These are phyloP conservation scores for Cutaneotrichosporon sp. DNA, from an alignment of 1,284 basidiomycete genomes.

Conservation along the genomic window DNA sequence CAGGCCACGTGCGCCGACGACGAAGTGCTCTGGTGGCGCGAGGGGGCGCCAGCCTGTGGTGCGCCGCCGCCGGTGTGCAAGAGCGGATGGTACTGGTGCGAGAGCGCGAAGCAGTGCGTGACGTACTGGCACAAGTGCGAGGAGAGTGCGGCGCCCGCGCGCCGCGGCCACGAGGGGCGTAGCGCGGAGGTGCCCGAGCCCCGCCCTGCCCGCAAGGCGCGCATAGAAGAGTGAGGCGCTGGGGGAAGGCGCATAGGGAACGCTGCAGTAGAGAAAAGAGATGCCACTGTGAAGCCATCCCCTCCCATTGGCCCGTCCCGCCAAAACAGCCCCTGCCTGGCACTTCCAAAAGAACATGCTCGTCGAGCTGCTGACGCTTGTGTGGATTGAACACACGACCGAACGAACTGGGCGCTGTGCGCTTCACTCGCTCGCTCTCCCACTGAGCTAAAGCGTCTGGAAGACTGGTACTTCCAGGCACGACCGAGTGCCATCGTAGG, in stretches of 20 bases:
- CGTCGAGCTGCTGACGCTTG: neutral
- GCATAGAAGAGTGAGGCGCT: neutral
- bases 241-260: neutral
- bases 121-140: neutral
- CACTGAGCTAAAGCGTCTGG: neutral
- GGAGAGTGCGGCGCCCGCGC: neutral
- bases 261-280: neutral
- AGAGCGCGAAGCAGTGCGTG: neutral
- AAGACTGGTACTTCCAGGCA: too few species aligned
- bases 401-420: neutral
- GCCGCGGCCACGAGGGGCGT: too few species aligned
- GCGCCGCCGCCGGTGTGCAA: too few species aligned
- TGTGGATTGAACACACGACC: conserved; percentile 2
- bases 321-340: too few species aligned
- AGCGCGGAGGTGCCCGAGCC: too few species aligned
- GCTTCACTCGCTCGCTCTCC: conserved; percentile 1
- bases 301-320: neutral
- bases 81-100: neutral
- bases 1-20: too few species aligned
- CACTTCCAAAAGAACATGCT: too few species aligned
- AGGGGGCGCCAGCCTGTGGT: too few species aligned
- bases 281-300: neutral
- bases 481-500: too few species aligned
- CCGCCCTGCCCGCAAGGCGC: neutral
- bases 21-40: too few species aligned